phyloP scores from a whole-genome alignment of 805 yeast species.

The Cyberlindnera maritima region DNA sequence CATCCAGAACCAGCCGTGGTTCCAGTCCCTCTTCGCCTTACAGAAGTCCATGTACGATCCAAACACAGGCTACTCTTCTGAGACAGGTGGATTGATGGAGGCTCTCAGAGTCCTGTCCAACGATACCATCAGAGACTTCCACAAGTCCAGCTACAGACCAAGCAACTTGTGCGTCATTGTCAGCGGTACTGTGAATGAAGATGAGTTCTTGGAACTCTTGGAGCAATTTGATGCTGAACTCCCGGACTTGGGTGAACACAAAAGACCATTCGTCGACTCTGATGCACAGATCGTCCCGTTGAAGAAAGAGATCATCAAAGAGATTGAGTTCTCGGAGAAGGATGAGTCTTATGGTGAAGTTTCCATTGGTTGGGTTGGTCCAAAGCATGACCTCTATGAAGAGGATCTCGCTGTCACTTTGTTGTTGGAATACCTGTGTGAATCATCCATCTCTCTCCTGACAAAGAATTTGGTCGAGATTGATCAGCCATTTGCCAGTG shows the following conservation, averaged over 20 bases:
- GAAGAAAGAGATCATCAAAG: conserved; percentile 38
- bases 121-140: conserved; percentile 75
- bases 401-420: conserved; percentile 68
- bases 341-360: conserved; percentile 85
- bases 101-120: conserved; percentile 72
- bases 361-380: conserved; percentile 79
- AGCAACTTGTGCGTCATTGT: conserved; percentile 81
- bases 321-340: conserved; percentile 80
- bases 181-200: conserved; percentile 81
- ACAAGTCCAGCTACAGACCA: conserved; percentile 68
- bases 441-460: conserved; percentile 73
- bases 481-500: conserved; percentile 77
- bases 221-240: conserved; percentile 57
- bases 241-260: conserved; percentile 29
- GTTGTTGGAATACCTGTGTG: conserved; percentile 71
- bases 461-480: conserved; percentile 73
- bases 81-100: conserved; percentile 87
- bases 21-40: conserved; percentile 55
- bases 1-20: conserved; percentile 75
- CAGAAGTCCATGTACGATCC: conserved; percentile 54
- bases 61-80: conserved; percentile 82
- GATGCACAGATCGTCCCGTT: conserved; percentile 39
- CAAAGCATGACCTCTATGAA: conserved; percentile 49
- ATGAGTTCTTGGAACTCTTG: conserved; percentile 62
- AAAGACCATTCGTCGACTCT: conserved; percentile 80